Evolutionary conservation across 139 green algal species (phyloP).

Genomic region (Deuterostichococcus epilithicus): DNA sequence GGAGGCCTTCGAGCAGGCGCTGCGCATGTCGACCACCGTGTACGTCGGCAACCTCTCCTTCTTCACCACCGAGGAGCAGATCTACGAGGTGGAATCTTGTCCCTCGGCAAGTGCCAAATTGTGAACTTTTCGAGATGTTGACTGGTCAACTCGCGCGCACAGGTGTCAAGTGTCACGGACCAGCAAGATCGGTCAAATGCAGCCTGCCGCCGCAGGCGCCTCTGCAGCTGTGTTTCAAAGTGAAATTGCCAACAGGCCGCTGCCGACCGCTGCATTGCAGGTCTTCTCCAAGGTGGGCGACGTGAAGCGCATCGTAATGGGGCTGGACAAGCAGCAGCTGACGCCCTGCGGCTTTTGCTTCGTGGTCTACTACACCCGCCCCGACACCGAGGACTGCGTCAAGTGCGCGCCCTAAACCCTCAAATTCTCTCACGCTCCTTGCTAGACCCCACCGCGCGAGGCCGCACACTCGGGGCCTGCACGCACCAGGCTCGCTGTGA

Average conservation of each 20-base stretch:
- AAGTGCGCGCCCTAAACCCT: too few species aligned
- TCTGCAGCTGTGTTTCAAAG: conserved; percentile 9
- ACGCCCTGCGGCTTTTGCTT: conserved; percentile 99
- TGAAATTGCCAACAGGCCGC: conserved; percentile 1
- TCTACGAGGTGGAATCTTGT: conserved; percentile 55
- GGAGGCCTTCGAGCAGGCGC: conserved; percentile 75
- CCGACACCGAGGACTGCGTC: conserved; percentile 78
- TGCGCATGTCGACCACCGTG: conserved; percentile 77
- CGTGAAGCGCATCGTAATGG: conserved; percentile 92
- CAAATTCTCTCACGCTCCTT: too few species aligned
- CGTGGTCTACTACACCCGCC: conserved; percentile 78
- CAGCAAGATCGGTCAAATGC: too few species aligned
- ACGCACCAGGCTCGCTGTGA: too few species aligned
- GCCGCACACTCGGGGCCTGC: too few species aligned
- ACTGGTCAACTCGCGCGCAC: neutral
- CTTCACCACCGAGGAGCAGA: conserved; percentile 96
- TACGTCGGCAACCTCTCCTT: conserved; percentile 99
- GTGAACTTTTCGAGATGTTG: neutral
- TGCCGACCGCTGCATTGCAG: conserved; percentile 15
- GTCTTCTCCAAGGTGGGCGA: conserved; percentile 77
- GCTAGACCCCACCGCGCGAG: too few species aligned
- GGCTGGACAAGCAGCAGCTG: conserved; percentile 83
- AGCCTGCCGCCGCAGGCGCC: neutral
- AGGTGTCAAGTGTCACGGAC: conserved; percentile 4
- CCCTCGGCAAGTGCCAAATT: neutral